Evolutionary conservation across 1,284 basidiomycete species (phyloP), one percentile per base, ranked within the genome.

Genomic region (Acaromyces ingoldii): DNA sequence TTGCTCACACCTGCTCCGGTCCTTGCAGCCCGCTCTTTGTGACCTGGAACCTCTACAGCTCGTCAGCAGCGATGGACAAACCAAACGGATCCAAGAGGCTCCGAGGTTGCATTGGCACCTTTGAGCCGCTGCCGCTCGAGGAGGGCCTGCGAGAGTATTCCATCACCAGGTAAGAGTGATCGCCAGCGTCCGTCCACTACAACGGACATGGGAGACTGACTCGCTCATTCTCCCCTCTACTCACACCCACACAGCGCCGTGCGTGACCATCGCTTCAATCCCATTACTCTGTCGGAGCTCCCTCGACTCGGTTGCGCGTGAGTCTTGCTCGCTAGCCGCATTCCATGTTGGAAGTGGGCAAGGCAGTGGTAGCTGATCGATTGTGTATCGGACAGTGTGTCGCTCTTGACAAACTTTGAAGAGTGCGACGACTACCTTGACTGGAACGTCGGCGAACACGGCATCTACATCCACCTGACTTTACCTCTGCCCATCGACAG

Each of bases 31-130:
- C 91, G 6, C 80, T 98, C 52, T 98, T 98, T 77, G 89, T 98
- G 30, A 97, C 93, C 1, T 98, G 93, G 92, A 92, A 91, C 78
- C 87, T 73, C 50, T 49, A 51, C 79, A 48, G 82, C 79, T 57
- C 55, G 22, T 47, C 45, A 47, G 43, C 50, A 6, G 26, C 49
- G 49, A 34, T 49, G 53, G 37, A 4, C 42, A 62, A 29, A 58
- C n/a, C n/a, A n/a, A n/a, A n/a, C n/a, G 58, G 24, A 55, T 77
- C 82, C 22, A 80, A 84, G 33, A 80, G 84, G 42, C 79, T 98
- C 56, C 80, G 93, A 55, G 93, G 93, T 22, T 98, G 93, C 77
- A 97, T 98, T 64, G 93, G 93, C 67, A 92, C 84, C 72, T 98
- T 98, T 73, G 84, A 86, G 40, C 81, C 89, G 1, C 81, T 86